phyloP scores from a whole-genome alignment of 306 rosid genomes.

The Ochetophila trinervis region DNA sequence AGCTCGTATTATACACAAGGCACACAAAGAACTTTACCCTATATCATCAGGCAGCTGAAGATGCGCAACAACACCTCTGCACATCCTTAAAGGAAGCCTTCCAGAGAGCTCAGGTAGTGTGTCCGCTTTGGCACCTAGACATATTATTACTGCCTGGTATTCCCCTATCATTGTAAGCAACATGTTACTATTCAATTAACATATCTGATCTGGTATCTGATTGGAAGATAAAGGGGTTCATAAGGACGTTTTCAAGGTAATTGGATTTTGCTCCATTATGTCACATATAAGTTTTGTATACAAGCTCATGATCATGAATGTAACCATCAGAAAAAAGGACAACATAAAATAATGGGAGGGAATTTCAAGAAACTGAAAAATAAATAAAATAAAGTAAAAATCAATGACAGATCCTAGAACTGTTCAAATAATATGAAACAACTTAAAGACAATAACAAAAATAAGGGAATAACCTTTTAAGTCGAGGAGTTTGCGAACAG shows the following conservation, averaged over 20 bases:
- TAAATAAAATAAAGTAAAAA: not conserved
- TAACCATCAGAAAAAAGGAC: too few relatives aligned
- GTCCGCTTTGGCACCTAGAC: slow-evolving; percentile 83
- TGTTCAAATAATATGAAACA: not conserved
- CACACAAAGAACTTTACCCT: slow-evolving; percentile 36
- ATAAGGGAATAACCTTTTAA: slow-evolving; percentile 62
- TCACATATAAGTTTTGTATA: too few relatives aligned
- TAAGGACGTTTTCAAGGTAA: too few relatives aligned
- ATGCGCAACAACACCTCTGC: slow-evolving; percentile 85
- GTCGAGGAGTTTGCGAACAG: slow-evolving; percentile 52
- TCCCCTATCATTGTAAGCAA: slow-evolving; percentile 42
- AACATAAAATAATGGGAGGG: too few relatives aligned
- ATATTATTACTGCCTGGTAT: slow-evolving; percentile 72
- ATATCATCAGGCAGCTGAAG: slow-evolving; percentile 54
- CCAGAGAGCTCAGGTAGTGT: slow-evolving; percentile 81
- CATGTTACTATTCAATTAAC: not conserved
- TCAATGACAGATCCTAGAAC: too few relatives aligned
- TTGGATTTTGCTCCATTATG: too few relatives aligned
- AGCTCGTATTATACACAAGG: not conserved
- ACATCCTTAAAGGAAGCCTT: slow-evolving; percentile 84
- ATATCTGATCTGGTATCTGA: too few relatives aligned
- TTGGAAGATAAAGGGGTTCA: too few relatives aligned
- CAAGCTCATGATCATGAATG: too few relatives aligned
- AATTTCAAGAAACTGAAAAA: too few relatives aligned
- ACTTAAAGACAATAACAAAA: slow-evolving; percentile 3